phyloP scores from a whole-genome alignment of 2,329 filamentous ascomycete genomes.

The Magnaporthiopsis rhizophila region DNA sequence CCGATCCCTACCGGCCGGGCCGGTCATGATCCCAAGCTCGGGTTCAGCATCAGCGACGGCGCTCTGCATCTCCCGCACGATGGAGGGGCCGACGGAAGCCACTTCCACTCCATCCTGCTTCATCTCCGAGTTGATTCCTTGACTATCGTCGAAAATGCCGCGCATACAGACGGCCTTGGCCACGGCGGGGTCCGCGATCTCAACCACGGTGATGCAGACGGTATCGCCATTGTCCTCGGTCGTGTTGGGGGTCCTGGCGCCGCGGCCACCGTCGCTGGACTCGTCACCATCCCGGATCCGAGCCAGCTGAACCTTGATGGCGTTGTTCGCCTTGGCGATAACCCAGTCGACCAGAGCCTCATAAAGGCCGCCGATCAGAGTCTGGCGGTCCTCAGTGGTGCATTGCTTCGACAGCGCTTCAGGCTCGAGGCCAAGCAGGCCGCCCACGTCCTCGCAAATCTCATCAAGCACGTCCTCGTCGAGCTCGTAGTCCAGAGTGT shows the following conservation, averaged over 20 bases:
- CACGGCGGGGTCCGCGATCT: conserved; percentile 70
- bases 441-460: conserved; percentile 80
- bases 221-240: conserved; percentile 71
- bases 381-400: conserved; percentile 74
- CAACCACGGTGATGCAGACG: conserved; percentile 81
- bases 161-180: conserved; percentile 86
- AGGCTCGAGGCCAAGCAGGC: conserved; percentile 77
- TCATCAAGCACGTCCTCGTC: conserved; percentile 80
- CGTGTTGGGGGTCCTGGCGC: conserved; percentile 55
- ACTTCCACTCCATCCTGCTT: conserved; percentile 88
- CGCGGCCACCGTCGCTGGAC: conserved; percentile 53
- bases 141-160: conserved; percentile 84
- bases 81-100: conserved; percentile 64
- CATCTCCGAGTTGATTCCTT: conserved; percentile 95
- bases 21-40: conserved; percentile 68
- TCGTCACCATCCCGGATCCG: conserved; percentile 58
- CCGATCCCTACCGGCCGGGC: conserved; percentile 59
- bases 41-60: conserved; percentile 69
- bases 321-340: conserved; percentile 76
- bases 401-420: conserved; percentile 72
- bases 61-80: conserved; percentile 78
- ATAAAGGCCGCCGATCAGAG: conserved; percentile 79
- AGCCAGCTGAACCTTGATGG: conserved; percentile 70
- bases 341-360: conserved; percentile 95
- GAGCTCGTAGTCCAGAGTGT: conserved; percentile 76